Evolutionary conservation across 805 yeast species (phyloP).

Genomic region (Myxozyma udenii): DNA sequence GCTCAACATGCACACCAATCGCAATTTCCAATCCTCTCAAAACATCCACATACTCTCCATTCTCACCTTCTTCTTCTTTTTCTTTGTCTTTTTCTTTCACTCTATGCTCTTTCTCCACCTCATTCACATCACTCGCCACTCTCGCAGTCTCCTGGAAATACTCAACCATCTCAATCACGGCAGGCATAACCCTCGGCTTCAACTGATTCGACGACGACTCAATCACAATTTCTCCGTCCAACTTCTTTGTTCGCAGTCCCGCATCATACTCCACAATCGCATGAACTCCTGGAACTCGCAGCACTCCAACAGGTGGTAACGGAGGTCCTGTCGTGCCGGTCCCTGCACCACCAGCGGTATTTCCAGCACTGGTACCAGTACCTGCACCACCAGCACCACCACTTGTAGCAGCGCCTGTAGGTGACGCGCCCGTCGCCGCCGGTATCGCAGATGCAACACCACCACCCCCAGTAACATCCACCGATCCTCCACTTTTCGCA

Average conservation of each 20-base stretch:
- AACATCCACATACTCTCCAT: constrained; percentile 35
- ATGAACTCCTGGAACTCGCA: constrained; percentile 30
- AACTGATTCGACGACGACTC: constrained; percentile 70
- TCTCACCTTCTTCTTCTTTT: not conserved
- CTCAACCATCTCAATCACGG: constrained; percentile 56
- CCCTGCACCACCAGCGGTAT: not conserved
- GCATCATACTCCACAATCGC: constrained; percentile 38
- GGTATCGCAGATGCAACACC: too few species aligned
- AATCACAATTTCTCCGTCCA: constrained; percentile 50
- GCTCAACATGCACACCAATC: constrained; percentile 60
- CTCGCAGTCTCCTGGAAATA: constrained; percentile 50
- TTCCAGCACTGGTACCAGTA: not conserved
- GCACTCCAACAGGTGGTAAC: constrained; percentile 18
- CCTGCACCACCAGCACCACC: not conserved
- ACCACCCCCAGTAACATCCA: not conserved
- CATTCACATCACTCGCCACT: constrained; percentile 11
- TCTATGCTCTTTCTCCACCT: constrained; percentile 9
- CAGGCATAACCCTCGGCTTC: constrained; percentile 75
- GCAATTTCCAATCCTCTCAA: constrained; percentile 57
- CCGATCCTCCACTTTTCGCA: too few species aligned
- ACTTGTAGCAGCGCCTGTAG: too few species aligned
- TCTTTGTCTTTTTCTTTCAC: not conserved
- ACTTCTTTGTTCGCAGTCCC: constrained; percentile 29
- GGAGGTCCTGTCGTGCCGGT: not conserved
- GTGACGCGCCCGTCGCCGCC: too few species aligned